phyloP scores from a whole-genome alignment of 2,329 filamentous ascomycete species.

The Pseudogymnoascus sp. region DNA sequence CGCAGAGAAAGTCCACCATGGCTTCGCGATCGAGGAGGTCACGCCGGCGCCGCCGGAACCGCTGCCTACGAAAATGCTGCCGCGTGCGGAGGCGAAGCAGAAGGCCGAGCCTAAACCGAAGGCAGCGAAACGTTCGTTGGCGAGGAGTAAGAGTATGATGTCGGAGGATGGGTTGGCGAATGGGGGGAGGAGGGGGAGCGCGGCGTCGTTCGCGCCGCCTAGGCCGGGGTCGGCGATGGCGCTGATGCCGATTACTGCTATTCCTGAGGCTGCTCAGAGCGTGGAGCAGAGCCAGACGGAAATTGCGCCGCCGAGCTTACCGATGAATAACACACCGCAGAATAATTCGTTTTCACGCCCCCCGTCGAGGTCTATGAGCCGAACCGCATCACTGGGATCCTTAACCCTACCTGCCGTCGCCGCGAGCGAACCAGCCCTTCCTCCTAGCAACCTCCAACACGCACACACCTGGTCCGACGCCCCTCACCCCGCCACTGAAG shows the following conservation, averaged over 20 bases:
- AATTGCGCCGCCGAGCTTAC: neutral
- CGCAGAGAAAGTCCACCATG: conserved; percentile 17
- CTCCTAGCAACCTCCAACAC: conserved; percentile 33
- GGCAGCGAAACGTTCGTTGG: conserved; percentile 17
- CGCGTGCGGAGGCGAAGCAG: conserved; percentile 19
- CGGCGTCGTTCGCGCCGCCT: neutral
- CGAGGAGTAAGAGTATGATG: conserved; percentile 21
- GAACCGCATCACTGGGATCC: conserved; percentile 27
- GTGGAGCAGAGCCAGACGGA: neutral
- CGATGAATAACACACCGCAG: conserved; percentile 10
- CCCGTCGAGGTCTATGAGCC: conserved; percentile 35
- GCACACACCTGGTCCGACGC: conserved; percentile 41
- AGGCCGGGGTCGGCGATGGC: conserved; percentile 15
- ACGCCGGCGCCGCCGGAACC: conserved; percentile 37
- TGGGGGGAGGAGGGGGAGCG: conserved; percentile 4
- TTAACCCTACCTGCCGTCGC: conserved; percentile 33
- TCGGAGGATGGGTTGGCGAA: conserved; percentile 25
- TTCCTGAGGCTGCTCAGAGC: neutral
- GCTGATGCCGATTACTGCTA: neutral
- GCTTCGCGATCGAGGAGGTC: conserved; percentile 31
- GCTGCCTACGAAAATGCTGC: conserved; percentile 32
- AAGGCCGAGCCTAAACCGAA: conserved; percentile 33
- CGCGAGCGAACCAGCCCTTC: conserved; percentile 46
- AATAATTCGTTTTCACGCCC: conserved; percentile 32
- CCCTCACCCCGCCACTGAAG: conserved; percentile 36